phyloP scores from a whole-genome alignment of 805 yeast genomes.

The Ogataea parapolymorpha region DNA sequence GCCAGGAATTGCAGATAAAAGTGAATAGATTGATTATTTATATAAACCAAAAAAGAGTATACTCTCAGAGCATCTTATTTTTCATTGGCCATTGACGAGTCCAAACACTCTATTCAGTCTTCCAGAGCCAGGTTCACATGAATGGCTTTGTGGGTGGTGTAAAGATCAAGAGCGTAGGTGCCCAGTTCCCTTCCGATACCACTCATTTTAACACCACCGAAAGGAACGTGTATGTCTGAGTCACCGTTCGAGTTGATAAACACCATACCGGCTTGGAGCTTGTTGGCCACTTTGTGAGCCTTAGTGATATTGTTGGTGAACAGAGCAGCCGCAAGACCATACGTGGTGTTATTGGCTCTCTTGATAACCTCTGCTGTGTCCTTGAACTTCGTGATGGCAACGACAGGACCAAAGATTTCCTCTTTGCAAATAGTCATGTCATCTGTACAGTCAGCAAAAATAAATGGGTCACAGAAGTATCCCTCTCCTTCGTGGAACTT shows the following conservation, averaged over 20 bases:
- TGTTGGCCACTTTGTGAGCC: conserved; percentile 59
- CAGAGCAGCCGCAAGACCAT: conserved; percentile 78
- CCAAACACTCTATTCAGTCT: neutral
- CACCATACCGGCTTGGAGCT: conserved; percentile 63
- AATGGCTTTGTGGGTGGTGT: conserved; percentile 64
- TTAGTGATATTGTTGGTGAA: conserved; percentile 62
- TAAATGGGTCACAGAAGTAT: conserved; percentile 66
- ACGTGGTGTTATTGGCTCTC: conserved; percentile 64
- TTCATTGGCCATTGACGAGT: neutral
- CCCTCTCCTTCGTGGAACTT: conserved; percentile 56
- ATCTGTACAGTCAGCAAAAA: conserved; percentile 65
- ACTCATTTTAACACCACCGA: conserved; percentile 66
- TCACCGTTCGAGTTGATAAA: conserved; percentile 62
- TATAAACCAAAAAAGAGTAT: neutral
- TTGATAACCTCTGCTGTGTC: conserved; percentile 62
- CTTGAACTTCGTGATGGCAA: conserved; percentile 61
- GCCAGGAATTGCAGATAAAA: neutral
- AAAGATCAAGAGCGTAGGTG: conserved; percentile 57
- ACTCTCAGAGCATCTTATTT: neutral
- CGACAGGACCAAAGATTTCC: conserved; percentile 82
- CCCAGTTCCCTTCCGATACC: conserved; percentile 71
- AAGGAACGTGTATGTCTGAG: conserved; percentile 55
- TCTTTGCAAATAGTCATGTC: conserved; percentile 63
- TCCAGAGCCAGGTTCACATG: conserved; percentile 55
- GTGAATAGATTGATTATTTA: no score